Conservation (phyloP, 257 asterid genomes). For the Coffea canephora region DNA sequence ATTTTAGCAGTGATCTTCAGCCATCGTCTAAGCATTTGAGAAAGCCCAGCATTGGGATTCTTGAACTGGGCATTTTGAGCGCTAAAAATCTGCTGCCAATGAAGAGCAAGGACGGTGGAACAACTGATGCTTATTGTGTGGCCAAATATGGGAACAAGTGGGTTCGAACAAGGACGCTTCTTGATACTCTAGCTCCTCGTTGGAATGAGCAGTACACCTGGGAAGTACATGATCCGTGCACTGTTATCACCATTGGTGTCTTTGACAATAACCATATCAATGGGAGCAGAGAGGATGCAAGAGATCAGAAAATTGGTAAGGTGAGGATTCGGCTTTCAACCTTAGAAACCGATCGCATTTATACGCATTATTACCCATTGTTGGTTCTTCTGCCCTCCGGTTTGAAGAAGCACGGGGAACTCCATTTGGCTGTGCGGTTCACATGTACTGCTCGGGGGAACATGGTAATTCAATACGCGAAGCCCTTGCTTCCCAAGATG, state of each 20-base stretch:
- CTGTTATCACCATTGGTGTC: conserved; percentile 81
- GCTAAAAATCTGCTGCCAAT: conserved; percentile 67
- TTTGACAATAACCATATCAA: conserved; percentile 76
- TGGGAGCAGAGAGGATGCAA: conserved; percentile 54
- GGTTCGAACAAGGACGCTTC: conserved; percentile 86
- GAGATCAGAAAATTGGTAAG: conserved; percentile 84
- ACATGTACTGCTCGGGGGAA: conserved; percentile 87
- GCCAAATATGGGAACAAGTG: conserved; percentile 97
- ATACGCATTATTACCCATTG: conserved; percentile 77
- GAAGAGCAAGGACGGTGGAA: conserved; percentile 79
- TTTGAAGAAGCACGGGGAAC: conserved; percentile 79
- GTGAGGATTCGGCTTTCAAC: conserved; percentile 87
- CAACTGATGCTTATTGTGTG: conserved; percentile 85
- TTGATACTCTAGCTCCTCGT: conserved; percentile 63
- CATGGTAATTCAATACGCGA: conserved; percentile 78
- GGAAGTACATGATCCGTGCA: conserved; percentile 88
- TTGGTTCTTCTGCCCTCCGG: conserved; percentile 73
- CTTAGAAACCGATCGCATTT: conserved; percentile 69
- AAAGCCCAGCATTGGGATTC: conserved; percentile 67
- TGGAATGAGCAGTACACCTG: conserved; percentile 99
- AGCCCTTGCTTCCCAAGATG: conserved; percentile 89
- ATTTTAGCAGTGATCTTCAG: conserved; percentile 81
- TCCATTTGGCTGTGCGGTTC: conserved; percentile 82
- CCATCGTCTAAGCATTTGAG: conserved; percentile 69
- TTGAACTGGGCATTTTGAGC: conserved; percentile 80